phyloP scores from a whole-genome alignment of 1,139 yeast species.

The Barnettozyma hawaiiensis region DNA sequence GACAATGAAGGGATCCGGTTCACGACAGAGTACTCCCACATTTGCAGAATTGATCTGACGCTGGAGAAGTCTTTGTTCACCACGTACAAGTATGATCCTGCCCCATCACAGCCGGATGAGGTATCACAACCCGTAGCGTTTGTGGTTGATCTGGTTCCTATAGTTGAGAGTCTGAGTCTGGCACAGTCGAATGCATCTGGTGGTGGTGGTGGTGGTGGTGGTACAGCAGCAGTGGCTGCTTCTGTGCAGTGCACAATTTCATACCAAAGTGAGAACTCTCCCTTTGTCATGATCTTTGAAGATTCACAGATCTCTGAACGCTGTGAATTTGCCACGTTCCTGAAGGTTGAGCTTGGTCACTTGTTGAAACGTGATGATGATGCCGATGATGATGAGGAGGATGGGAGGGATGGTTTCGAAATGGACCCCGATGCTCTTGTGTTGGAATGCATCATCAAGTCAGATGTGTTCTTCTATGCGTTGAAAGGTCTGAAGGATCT shows the following conservation, averaged over 20 bases:
- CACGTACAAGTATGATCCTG: slow-evolving; percentile 24
- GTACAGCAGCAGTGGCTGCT: too few relatives aligned
- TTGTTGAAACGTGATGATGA: not conserved
- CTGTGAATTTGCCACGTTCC: slow-evolving; percentile 60
- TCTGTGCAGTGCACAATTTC: slow-evolving; percentile 38
- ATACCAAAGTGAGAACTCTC: slow-evolving; percentile 54
- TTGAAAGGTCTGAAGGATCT: slow-evolving; percentile 64
- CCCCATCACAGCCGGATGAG: slow-evolving; percentile 9
- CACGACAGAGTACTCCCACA: slow-evolving; percentile 32
- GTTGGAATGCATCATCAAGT: slow-evolving; percentile 62
- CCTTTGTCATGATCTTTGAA: slow-evolving; percentile 66
- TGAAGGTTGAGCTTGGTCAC: slow-evolving; percentile 20
- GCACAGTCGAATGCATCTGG: slow-evolving; percentile 27
- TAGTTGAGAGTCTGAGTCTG: slow-evolving; percentile 42
- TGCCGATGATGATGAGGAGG: slow-evolving; percentile 25
- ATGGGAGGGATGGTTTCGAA: slow-evolving; percentile 34
- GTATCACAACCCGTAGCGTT: slow-evolving; percentile 24
- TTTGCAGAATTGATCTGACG: slow-evolving; percentile 23
- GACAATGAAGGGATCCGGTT: slow-evolving; percentile 35
- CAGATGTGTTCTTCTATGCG: slow-evolving; percentile 58
- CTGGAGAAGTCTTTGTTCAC: slow-evolving; percentile 29
- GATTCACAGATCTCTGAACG: slow-evolving; percentile 64
- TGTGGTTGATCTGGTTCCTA: slow-evolving; percentile 36
- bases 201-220: not conserved
- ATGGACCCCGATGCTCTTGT: slow-evolving; percentile 47